Conservation (phyloP, 176 grass and related monocot species). For the Ampelocalamus luodianensis region DNA sequence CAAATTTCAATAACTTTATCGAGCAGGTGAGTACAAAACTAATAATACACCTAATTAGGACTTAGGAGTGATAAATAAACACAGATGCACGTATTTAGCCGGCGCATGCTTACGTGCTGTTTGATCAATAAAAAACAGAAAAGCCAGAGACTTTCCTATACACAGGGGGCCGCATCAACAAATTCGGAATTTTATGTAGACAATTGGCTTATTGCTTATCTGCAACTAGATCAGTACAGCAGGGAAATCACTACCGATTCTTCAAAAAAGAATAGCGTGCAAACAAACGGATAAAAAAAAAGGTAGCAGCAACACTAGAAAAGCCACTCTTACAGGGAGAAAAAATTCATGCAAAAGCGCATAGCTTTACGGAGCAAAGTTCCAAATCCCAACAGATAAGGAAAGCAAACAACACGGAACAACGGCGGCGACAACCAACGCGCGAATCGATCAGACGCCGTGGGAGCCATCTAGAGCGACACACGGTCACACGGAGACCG, state of each 20-base stretch:
- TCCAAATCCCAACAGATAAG: background rate
- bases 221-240: conserved; percentile 19
- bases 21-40: background rate
- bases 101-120: background rate
- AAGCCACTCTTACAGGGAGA: background rate
- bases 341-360: background rate
- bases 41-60: background rate
- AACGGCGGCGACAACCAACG: background rate
- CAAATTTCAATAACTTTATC: background rate
- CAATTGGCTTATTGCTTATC: conserved; percentile 25
- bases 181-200: background rate
- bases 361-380: conserved; percentile 9
- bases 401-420: background rate
- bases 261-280: background rate
- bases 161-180: background rate
- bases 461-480: background rate
- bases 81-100: background rate
- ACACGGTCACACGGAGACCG: background rate
- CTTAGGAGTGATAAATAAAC: background rate
- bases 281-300: background rate
- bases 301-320: background rate
- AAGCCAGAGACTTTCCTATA: background rate
- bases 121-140: conserved; percentile 3
- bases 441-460: background rate
- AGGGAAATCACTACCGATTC: background rate